Percentiles rank a stretch among this genome's conserved stretches.
Evolutionary conservation across 306 rosid genomes (phyloP).

Genomic region (Clitoria ternatea): DNA sequence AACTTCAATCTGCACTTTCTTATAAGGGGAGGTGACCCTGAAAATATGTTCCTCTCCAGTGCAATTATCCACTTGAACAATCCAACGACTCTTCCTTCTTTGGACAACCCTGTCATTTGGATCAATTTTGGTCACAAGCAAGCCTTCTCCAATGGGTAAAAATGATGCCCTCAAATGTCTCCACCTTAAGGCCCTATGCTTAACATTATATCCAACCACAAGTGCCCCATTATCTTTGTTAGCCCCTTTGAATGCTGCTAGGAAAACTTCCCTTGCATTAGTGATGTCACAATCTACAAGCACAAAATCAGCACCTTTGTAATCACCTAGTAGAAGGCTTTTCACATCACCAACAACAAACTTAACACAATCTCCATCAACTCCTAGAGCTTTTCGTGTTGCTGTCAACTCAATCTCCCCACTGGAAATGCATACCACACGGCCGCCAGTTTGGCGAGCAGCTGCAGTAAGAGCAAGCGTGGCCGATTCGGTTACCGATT

Average conservation of each 20-base stretch:
- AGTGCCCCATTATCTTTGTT: slow-evolving; percentile 31
- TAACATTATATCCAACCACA: slow-evolving; percentile 47
- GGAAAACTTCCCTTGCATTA: slow-evolving; percentile 32
- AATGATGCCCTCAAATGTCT: slow-evolving; percentile 35
- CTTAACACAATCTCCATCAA: slow-evolving; percentile 28
- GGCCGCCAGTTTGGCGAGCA: slow-evolving; percentile 45
- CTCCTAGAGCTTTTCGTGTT: slow-evolving; percentile 27
- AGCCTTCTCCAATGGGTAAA: slow-evolving; percentile 57
- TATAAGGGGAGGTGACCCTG: slow-evolving; percentile 29
- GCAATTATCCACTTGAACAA: slow-evolving; percentile 42
- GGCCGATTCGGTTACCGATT: neutral
- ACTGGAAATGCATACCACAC: slow-evolving; percentile 29
- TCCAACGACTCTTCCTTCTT: slow-evolving; percentile 38
- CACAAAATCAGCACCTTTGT: slow-evolving; percentile 53
- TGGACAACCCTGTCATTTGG: slow-evolving; percentile 5
- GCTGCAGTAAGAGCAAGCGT: slow-evolving; percentile 38
- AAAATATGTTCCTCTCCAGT: slow-evolving; percentile 58
- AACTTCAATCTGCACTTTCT: slow-evolving; percentile 27
- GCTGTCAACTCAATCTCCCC: neutral
- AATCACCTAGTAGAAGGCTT: slow-evolving; percentile 23
- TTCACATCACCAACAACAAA: slow-evolving; percentile 37
- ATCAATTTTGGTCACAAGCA: slow-evolving; percentile 33
- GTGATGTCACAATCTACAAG: slow-evolving; percentile 46
- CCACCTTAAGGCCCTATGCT: slow-evolving; percentile 32
- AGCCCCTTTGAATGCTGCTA: slow-evolving; percentile 38